Conservation (phyloP, 352 stramenopile genomes). For the Elongisporangium undulatum region DNA sequence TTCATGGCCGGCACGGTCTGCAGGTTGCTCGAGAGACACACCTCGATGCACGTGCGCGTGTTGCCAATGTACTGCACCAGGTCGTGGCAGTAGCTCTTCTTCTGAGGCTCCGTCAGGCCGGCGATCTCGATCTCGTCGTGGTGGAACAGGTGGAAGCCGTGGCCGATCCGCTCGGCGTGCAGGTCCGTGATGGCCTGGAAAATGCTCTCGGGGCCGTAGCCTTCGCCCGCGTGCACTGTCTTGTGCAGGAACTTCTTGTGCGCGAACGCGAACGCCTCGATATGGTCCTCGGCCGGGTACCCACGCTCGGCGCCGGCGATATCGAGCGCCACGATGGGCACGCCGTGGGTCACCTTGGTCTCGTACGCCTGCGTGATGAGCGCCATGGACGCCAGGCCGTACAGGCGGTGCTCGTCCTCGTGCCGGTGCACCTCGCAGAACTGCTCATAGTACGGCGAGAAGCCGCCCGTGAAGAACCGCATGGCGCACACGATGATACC, state of each 20-base stretch:
- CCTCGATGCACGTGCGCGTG: conserved; percentile 77
- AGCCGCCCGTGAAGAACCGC: conserved; percentile 80
- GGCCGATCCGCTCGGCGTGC: conserved; percentile 82
- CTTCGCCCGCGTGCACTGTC: conserved; percentile 86
- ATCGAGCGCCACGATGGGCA: conserved; percentile 85
- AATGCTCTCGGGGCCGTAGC: conserved; percentile 85
- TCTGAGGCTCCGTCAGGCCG: conserved; percentile 35
- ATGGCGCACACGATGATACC: conserved; percentile 90
- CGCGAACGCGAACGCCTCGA: conserved; percentile 79
- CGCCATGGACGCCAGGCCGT: conserved; percentile 78
- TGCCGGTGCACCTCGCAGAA: conserved; percentile 79
- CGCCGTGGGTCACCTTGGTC: conserved; percentile 53
- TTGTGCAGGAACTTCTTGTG: conserved; percentile 89
- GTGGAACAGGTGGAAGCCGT: conserved; percentile 82
- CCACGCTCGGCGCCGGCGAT: conserved; percentile 78
- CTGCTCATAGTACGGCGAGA: conserved; percentile 80
- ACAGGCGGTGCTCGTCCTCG: conserved; percentile 70
- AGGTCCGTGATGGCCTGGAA: conserved; percentile 85
- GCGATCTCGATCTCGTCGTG: conserved; percentile 68
- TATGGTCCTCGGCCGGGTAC: conserved; percentile 76
- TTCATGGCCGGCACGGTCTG: conserved; percentile 80
- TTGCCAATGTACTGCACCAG: conserved; percentile 83
- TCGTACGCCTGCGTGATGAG: conserved; percentile 77
- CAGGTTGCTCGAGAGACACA: conserved; percentile 86
- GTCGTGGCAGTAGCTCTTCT: conserved; percentile 68